Evolutionary conservation across 2,329 filamentous ascomycete species (phyloP).

Genomic region (Cryphonectria naterciae): DNA sequence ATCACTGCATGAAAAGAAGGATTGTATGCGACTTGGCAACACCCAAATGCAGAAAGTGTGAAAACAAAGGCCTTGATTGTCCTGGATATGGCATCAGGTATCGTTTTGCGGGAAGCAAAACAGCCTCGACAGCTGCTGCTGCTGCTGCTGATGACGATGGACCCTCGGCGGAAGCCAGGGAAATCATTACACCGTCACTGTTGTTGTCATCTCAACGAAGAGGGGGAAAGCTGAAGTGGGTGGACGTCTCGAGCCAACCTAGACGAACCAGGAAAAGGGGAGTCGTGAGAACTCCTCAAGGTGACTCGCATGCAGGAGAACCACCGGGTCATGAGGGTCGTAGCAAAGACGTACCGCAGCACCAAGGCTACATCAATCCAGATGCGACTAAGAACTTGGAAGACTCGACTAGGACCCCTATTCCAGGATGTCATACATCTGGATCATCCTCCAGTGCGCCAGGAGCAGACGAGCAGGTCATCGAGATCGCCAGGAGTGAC

Average conservation of each 20-base stretch:
- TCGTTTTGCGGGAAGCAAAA: slow-evolving; percentile 21
- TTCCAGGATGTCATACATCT: not conserved
- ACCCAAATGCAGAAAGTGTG: slow-evolving; percentile 27
- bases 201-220: not conserved
- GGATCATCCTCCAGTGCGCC: not conserved
- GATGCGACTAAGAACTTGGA: not conserved
- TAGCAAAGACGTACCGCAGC: not conserved
- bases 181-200: not conserved
- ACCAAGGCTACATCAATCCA: not conserved
- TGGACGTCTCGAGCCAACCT: slow-evolving; percentile 13
- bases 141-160: not conserved
- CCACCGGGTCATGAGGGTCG: not conserved
- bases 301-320: not conserved
- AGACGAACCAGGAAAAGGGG: not conserved
- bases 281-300: not conserved
- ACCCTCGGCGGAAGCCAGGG: not conserved
- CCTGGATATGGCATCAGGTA: slow-evolving; percentile 28
- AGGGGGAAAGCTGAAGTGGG: slow-evolving; percentile 20
- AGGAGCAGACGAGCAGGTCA: not conserved
- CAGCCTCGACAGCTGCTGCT: not conserved
- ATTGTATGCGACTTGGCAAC: slow-evolving; percentile 27
- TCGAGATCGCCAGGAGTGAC: slow-evolving; percentile 8
- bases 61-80: slow-evolving; percentile 26
- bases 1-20: slow-evolving; percentile 28
- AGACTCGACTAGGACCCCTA: not conserved